Evolutionary conservation across 768 basidiomycete species (phyloP).

Genomic region (Leccinum truebloodii): DNA sequence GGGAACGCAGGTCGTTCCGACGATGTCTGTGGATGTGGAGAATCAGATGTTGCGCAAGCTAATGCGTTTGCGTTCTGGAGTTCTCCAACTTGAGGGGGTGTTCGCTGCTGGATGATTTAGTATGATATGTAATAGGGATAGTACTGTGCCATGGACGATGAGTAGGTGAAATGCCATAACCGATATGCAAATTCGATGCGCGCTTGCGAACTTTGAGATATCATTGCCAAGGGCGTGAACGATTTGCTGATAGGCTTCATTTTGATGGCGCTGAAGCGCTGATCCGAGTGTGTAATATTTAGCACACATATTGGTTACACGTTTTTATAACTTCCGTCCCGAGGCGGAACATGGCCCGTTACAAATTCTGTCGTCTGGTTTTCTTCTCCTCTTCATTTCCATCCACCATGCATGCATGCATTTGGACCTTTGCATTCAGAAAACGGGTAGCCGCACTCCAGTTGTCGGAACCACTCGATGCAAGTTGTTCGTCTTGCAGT

Average conservation of each 20-base stretch:
- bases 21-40: slow-evolving; percentile 15
- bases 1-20: slow-evolving; percentile 25
- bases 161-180: slow-evolving; percentile 5
- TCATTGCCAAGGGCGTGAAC: neutral
- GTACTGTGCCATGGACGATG: slow-evolving; percentile 11
- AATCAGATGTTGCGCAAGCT: slow-evolving; percentile 10
- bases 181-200: neutral
- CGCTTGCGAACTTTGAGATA: neutral
- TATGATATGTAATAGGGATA: slow-evolving; percentile 23
- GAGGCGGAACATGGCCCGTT: neutral
- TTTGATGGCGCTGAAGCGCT: neutral
- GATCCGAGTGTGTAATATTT: slow-evolving; percentile 7
- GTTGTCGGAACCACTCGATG: neutral
- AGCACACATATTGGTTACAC: neutral
- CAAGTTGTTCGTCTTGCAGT: neutral
- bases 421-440: neutral
- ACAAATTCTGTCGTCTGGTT: neutral
- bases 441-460: neutral
- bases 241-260: neutral
- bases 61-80: slow-evolving; percentile 13
- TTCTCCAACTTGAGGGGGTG: slow-evolving; percentile 1
- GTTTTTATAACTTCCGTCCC: slow-evolving; percentile 2
- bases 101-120: slow-evolving; percentile 11
- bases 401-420: neutral
- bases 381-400: neutral